phyloP scores from a whole-genome alignment of 1,284 basidiomycete genomes.

The Phellinidium pouzarii region DNA sequence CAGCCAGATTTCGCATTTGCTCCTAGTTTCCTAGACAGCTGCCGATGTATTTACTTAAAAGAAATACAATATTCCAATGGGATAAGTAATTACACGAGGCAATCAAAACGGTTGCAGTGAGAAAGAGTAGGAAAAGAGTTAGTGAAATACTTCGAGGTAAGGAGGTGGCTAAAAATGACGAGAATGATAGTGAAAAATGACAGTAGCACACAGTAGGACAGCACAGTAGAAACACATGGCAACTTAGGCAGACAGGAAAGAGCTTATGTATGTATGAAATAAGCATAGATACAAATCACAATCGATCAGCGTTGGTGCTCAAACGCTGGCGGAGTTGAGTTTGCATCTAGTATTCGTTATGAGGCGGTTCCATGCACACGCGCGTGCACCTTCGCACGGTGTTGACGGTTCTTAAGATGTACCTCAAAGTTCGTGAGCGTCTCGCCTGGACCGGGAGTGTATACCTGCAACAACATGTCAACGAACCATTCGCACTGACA shows the following conservation, averaged over 20 bases:
- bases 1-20: no score
- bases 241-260: not conserved
- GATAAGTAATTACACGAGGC: not conserved
- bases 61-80: not conserved
- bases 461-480: slow-evolving; percentile 48
- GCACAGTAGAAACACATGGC: not conserved
- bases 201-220: not conserved
- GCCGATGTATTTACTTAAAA: not conserved
- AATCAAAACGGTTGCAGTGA: not conserved
- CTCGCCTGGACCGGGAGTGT: slow-evolving; percentile 90
- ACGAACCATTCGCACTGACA: slow-evolving; percentile 18
- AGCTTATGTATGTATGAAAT: not conserved
- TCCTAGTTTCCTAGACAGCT: no score
- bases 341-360: not conserved
- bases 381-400: slow-evolving; percentile 52
- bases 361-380: slow-evolving; percentile 18
- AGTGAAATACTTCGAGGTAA: not conserved
- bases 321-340: not conserved
- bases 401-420: slow-evolving; percentile 75
- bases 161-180: not conserved
- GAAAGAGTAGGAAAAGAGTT: not conserved
- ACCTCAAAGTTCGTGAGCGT: slow-evolving; percentile 89
- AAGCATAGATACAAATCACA: not conserved
- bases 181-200: not conserved
- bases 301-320: not conserved